Percentiles rank a stretch among this genome's conserved stretches.
Evolutionary conservation across 1,284 basidiomycete species (phyloP).

Genomic region (Trichosporon sp.): DNA sequence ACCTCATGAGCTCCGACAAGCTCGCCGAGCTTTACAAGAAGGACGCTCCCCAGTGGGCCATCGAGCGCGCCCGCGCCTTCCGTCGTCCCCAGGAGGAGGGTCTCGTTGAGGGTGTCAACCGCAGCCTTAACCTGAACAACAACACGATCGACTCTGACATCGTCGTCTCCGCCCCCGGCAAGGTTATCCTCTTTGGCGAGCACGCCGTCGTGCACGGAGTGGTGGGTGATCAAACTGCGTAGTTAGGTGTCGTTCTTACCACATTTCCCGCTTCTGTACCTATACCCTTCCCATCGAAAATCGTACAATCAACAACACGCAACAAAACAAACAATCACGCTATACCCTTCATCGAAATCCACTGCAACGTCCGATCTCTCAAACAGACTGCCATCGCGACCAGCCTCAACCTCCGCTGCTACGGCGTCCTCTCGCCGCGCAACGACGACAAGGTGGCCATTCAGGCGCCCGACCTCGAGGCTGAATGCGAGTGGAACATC

Average conservation of each 20-base stretch:
- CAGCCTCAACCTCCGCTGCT: slow-evolving; percentile 91
- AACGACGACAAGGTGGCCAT: slow-evolving; percentile 70
- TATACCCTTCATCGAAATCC: background rate
- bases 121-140: slow-evolving; percentile 26
- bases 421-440: slow-evolving; percentile 71
- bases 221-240: slow-evolving; percentile 54
- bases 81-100: slow-evolving; percentile 30
- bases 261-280: background rate
- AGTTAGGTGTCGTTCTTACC: slow-evolving; percentile 6
- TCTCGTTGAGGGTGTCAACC: slow-evolving; percentile 33
- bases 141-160: slow-evolving; percentile 51
- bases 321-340: background rate
- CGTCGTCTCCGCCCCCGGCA: slow-evolving; percentile 89
- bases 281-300: background rate
- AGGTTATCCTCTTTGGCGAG: slow-evolving; percentile 97
- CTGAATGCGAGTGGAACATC: slow-evolving; percentile 75
- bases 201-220: slow-evolving; percentile 98
- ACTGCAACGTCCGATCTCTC: background rate
- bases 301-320: background rate
- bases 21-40: slow-evolving; percentile 35
- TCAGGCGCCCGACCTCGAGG: slow-evolving; percentile 74
- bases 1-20: slow-evolving; percentile 25
- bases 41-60: slow-evolving; percentile 37
- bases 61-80: slow-evolving; percentile 44
- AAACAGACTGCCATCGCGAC: slow-evolving; percentile 88